Percentiles rank a stretch among this genome's conserved stretches.
Evolutionary conservation across 495 filamentous ascomycete species (phyloP).

Genomic region (Darksidea phi): DNA sequence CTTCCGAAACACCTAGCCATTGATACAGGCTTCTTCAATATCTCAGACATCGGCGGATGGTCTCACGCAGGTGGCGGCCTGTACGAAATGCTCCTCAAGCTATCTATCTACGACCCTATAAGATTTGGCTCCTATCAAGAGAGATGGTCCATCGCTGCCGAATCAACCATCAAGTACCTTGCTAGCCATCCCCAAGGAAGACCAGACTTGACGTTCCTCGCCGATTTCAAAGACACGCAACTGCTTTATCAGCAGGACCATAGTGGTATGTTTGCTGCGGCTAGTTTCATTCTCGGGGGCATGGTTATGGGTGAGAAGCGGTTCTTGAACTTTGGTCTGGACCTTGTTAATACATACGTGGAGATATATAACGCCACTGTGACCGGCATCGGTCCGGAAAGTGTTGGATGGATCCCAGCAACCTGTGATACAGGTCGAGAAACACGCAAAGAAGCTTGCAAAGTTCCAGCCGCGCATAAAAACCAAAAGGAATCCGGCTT

Average conservation of each 20-base stretch:
- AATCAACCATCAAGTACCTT: conserved; percentile 72
- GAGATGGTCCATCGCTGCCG: conserved; percentile 72
- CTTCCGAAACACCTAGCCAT: conserved; percentile 68
- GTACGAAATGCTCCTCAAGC: conserved; percentile 92
- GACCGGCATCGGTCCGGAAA: conserved; percentile 76
- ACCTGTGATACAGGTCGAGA: conserved; percentile 13
- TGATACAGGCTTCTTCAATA: conserved; percentile 65
- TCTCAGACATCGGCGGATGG: conserved; percentile 63
- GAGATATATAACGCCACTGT: conserved; percentile 66
- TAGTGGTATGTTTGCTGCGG: conserved; percentile 69
- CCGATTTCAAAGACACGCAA: conserved; percentile 54
- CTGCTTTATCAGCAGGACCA: conserved; percentile 53
- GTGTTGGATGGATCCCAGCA: conserved; percentile 59
- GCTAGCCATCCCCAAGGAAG: conserved; percentile 65
- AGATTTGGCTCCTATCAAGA: conserved; percentile 50
- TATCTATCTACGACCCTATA: conserved; percentile 75
- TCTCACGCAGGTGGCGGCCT: conserved; percentile 74
- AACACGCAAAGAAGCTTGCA: conserved; percentile 2
- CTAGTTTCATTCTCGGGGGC: conserved; percentile 87
- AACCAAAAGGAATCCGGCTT: conserved; percentile 55
- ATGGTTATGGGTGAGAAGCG: conserved; percentile 59
- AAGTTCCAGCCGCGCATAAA: conserved; percentile 40
- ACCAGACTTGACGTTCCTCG: conserved; percentile 73
- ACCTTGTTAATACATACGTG: conserved; percentile 70
- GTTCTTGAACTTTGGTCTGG: conserved; percentile 71